phyloP scores from a whole-genome alignment of 306 rosid species.

The Pterocarpus santalinus region DNA sequence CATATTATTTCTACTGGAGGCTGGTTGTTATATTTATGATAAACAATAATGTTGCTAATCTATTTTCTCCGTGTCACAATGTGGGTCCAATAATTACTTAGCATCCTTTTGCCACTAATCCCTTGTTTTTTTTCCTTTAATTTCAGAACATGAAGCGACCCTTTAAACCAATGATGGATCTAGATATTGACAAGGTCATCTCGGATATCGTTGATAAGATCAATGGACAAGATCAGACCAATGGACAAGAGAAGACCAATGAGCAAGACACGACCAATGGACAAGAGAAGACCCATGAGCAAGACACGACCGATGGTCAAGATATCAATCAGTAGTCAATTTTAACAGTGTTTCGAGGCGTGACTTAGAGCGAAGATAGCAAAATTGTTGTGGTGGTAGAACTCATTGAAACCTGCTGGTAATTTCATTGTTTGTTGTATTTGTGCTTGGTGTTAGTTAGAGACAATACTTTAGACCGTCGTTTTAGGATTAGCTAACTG shows the following conservation, averaged over 20 bases:
- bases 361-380: not conserved
- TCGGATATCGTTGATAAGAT: constrained; percentile 53
- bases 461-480: not conserved
- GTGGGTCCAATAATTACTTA: not conserved
- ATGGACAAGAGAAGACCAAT: not conserved
- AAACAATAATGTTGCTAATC: not conserved
- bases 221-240: constrained; percentile 58
- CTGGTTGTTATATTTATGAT: not conserved
- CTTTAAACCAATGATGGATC: constrained; percentile 67
- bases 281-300: not conserved
- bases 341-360: not conserved
- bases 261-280: not conserved
- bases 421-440: not conserved
- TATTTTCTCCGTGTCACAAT: too few relatives aligned
- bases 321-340: not conserved
- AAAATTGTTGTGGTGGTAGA: not conserved
- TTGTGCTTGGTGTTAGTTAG: not conserved
- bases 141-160: constrained; percentile 86
- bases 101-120: not conserved
- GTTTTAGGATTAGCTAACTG: not conserved
- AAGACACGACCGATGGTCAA: not conserved
- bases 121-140: not conserved
- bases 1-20: not conserved
- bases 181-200: constrained; percentile 73
- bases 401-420: not conserved